A percentile compares a stretch with the other conserved stretches of the same genome.
Evolutionary conservation across 257 asterid species (phyloP).

Genomic region (Oldenlandia corymbosa): DNA sequence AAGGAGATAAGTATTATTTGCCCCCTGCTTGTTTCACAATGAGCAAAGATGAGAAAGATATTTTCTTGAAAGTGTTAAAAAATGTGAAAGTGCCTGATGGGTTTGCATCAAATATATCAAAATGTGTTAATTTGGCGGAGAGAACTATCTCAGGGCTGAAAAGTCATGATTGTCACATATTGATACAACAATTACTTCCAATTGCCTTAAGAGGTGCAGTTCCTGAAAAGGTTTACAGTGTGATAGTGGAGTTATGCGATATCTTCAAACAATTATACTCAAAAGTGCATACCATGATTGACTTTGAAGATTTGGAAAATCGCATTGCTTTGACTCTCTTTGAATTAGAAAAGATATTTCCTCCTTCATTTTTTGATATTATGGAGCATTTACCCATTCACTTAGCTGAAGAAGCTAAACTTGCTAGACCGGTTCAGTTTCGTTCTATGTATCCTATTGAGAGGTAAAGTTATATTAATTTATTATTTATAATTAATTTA

Average conservation of each 20-base stretch:
- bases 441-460: constrained; percentile 12
- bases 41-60: background rate
- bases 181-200: background rate
- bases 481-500: background rate
- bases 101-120: constrained; percentile 1
- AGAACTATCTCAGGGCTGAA: background rate
- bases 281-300: background rate
- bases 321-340: background rate
- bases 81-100: constrained; percentile 6
- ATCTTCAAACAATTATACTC: background rate
- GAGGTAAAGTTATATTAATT: background rate
- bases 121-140: background rate
- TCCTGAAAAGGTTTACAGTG: too few species aligned
- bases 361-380: constrained; percentile 9
- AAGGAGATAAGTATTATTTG: background rate
- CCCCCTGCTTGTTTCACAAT: background rate
- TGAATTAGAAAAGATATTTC: constrained; percentile 2
- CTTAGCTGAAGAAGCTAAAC: constrained; percentile 8
- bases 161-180: constrained; percentile 7
- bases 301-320: constrained; percentile 4
- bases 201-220: background rate
- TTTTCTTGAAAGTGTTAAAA: background rate
- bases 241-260: background rate
- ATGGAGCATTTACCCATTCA: constrained; percentile 10
- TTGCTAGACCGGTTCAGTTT: constrained; percentile 9